phyloP scores from a whole-genome alignment of 495 filamentous ascomycete species.

The Aspergillus asperescens region DNA sequence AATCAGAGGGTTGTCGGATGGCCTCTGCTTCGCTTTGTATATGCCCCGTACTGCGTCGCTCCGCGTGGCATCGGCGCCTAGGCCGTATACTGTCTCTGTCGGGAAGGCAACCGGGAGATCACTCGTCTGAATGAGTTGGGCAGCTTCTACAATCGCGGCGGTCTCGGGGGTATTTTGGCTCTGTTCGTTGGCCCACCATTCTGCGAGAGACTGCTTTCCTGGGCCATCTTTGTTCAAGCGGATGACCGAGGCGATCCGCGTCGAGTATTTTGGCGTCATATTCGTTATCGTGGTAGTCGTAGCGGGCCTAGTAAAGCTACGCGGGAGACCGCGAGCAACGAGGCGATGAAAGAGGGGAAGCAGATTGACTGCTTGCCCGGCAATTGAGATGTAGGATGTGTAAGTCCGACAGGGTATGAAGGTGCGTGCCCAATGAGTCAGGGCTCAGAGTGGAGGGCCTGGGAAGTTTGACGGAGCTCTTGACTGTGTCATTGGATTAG shows the following conservation, averaged over 20 bases:
- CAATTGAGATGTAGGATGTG: neutral
- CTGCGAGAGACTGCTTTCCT: conserved; percentile 33
- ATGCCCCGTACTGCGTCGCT: conserved; percentile 82
- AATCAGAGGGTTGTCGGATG: conserved; percentile 92
- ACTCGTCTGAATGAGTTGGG: conserved; percentile 53
- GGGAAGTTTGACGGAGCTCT: neutral
- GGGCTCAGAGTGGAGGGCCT: neutral
- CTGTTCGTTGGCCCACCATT: conserved; percentile 45
- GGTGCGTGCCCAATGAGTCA: conserved; percentile 5
- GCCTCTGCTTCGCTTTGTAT: conserved; percentile 82
- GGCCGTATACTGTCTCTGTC: conserved; percentile 95
- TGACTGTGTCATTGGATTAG: conserved; percentile 1
- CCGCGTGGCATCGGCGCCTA: conserved; percentile 90
- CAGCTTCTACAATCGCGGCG: conserved; percentile 48
- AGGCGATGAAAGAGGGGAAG: conserved; percentile 23
- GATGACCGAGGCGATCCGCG: conserved; percentile 40
- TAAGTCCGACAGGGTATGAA: neutral
- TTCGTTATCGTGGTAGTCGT: conserved; percentile 21
- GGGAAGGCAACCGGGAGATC: conserved; percentile 87
- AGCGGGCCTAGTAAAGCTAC: conserved; percentile 26
- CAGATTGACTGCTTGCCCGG: conserved; percentile 26
- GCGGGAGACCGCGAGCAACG: conserved; percentile 32
- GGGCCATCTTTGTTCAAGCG: conserved; percentile 38
- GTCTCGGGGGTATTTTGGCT: conserved; percentile 33
- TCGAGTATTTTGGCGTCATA: conserved; percentile 21